A percentile compares a stretch with the other conserved stretches of the same genome.
Evolutionary conservation across 495 filamentous ascomycete species (phyloP).

Genomic region (Lepidopterella palustris): DNA sequence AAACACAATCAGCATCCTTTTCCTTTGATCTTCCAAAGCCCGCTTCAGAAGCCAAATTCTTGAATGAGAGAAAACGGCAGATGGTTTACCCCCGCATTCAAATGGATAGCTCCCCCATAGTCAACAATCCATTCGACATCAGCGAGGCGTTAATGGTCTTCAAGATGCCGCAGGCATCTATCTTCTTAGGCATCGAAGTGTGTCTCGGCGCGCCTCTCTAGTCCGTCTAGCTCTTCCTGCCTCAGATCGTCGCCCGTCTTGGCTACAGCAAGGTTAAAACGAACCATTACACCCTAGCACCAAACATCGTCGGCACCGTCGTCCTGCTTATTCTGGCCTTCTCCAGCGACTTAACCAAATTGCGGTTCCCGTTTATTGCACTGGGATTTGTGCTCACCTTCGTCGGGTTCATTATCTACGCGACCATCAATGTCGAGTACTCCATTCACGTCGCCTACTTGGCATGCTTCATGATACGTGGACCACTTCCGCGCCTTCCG

Average conservation of each 20-base stretch:
- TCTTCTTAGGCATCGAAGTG: constrained; percentile 61
- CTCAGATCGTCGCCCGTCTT: constrained; percentile 62
- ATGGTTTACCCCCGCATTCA: constrained; percentile 69
- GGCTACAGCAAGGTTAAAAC: constrained; percentile 61
- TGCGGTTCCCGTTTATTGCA: constrained; percentile 67
- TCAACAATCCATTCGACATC: constrained; percentile 64
- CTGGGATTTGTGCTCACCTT: constrained; percentile 68
- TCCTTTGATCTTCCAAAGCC: constrained; percentile 64
- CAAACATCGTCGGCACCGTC: constrained; percentile 56
- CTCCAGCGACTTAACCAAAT: constrained; percentile 54
- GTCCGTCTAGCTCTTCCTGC: constrained; percentile 63
- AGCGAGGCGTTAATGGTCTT: constrained; percentile 60
- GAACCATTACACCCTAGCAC: constrained; percentile 72
- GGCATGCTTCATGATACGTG: constrained; percentile 77
- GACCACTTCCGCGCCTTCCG: constrained; percentile 54
- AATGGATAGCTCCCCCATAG: constrained; percentile 62
- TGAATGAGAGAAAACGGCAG: constrained; percentile 57
- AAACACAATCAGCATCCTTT: constrained; percentile 48
- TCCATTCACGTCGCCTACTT: constrained; percentile 65
- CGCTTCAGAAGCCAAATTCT: constrained; percentile 56
- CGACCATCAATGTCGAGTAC: constrained; percentile 55
- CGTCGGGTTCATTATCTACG: constrained; percentile 69
- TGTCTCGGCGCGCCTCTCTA: constrained; percentile 73
- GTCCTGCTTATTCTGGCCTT: constrained; percentile 66
- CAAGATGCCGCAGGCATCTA: constrained; percentile 55